A percentile compares a stretch with the other conserved stretches of the same genome.
Conservation (phyloP, 768 basidiomycete genomes). For the Neoboletus magnificus region DNA sequence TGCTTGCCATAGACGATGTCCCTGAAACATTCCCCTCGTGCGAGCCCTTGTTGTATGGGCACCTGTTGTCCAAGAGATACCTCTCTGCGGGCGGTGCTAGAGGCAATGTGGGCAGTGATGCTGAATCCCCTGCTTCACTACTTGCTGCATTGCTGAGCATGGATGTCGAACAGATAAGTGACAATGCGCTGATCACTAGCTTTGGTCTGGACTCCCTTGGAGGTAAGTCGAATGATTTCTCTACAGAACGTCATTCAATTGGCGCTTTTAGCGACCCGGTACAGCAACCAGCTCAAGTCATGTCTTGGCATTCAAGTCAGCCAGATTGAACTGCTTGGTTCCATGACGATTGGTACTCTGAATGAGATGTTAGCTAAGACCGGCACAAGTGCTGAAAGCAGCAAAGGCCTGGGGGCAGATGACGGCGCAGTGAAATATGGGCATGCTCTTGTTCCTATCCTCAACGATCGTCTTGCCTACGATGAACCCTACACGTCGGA, state of each 20-base stretch:
- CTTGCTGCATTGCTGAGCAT: conserved; percentile 25
- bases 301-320: conserved; percentile 26
- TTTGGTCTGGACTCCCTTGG: conserved; percentile 25
- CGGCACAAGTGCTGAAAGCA: conserved; percentile 6
- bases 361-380: conserved; percentile 25
- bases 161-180: conserved; percentile 28
- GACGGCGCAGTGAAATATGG: conserved; percentile 30
- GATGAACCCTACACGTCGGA: conserved; percentile 31
- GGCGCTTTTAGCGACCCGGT: conserved; percentile 23
- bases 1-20: conserved; percentile 24
- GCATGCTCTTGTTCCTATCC: conserved; percentile 25
- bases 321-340: conserved; percentile 24
- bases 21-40: conserved; percentile 26
- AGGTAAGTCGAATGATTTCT: conserved; percentile 12
- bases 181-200: conserved; percentile 29
- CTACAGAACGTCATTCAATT: not conserved
- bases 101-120: conserved; percentile 6
- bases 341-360: conserved; percentile 22
- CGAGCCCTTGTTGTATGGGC: conserved; percentile 27
- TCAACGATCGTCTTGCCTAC: conserved; percentile 32
- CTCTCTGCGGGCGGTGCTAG: conserved; percentile 14
- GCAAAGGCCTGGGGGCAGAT: conserved; percentile 9
- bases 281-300: conserved; percentile 29
- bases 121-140: conserved; percentile 24
- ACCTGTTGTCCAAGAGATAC: conserved; percentile 22